Evolutionary conservation across 331 rosid genomes (phyloP).

Genomic region (Rhamnella rubrinervis): DNA sequence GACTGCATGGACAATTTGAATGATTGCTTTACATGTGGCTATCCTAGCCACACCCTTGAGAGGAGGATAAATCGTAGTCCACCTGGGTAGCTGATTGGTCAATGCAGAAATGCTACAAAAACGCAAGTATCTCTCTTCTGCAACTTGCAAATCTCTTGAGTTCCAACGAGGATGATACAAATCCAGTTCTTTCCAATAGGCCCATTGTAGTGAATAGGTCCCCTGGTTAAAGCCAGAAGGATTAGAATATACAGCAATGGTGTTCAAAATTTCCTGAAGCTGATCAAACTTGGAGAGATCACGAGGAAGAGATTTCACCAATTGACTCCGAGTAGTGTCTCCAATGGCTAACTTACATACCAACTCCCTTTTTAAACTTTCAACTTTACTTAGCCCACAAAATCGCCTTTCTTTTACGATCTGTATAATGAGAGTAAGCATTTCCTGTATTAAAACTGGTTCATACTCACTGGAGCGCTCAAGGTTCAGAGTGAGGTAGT

Average conservation of each 20-base stretch:
- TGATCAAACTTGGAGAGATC: constrained; percentile 78
- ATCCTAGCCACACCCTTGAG: constrained; percentile 69
- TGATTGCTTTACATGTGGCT: constrained; percentile 79
- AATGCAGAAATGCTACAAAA: constrained; percentile 65
- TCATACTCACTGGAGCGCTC: constrained; percentile 82
- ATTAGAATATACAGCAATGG: constrained; percentile 67
- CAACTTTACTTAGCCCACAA: constrained; percentile 77
- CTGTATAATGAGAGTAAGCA: constrained; percentile 92
- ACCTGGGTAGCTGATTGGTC: constrained; percentile 69
- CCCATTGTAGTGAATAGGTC: constrained; percentile 86
- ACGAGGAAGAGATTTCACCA: constrained; percentile 91
- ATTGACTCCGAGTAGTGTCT: constrained; percentile 89
- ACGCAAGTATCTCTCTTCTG: constrained; percentile 92
- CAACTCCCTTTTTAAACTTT: constrained; percentile 87
- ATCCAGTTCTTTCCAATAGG: constrained; percentile 83
- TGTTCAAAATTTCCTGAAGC: constrained; percentile 71
- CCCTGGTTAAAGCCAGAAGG: constrained; percentile 99
- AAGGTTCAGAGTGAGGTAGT: constrained; percentile 63
- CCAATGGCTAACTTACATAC: constrained; percentile 74
- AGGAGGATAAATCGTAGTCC: constrained; percentile 86
- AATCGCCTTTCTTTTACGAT: constrained; percentile 88
- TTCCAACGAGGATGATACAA: constrained; percentile 96
- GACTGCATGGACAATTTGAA: constrained; percentile 79
- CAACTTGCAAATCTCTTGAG: constrained; percentile 84
- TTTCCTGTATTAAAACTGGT: constrained; percentile 79